Conservation (phyloP, 805 yeast species). For the Metschnikowia koreensis region DNA sequence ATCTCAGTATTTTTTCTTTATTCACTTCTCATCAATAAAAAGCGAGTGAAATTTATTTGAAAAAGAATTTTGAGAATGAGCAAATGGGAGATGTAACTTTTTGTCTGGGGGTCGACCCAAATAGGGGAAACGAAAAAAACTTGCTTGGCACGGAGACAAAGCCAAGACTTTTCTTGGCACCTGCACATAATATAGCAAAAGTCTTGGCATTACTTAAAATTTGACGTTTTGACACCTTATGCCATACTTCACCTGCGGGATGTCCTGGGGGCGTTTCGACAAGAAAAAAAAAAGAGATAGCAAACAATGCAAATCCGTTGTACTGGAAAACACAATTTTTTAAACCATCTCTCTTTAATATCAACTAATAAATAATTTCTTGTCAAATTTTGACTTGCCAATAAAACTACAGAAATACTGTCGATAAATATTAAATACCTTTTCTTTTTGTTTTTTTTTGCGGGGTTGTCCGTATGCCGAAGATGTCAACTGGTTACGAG, state of each 20-base stretch:
- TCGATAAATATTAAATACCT: background rate
- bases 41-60: no score
- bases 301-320: background rate
- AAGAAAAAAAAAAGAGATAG: background rate
- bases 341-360: background rate
- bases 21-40: no score
- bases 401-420: no score
- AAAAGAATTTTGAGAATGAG: no score
- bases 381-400: no score
- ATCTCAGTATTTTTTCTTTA: no score
- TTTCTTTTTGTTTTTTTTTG: background rate
- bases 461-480: background rate
- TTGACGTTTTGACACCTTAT: conserved; percentile 17
- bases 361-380: no score
- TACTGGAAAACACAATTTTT: background rate
- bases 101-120: background rate
- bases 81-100: no score
- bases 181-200: background rate
- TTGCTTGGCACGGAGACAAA: conserved; percentile 7
- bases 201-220: conserved; percentile 13
- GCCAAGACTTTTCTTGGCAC: conserved; percentile 7
- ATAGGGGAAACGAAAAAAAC: background rate
- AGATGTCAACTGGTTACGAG: conserved; percentile 10
- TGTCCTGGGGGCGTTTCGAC: conserved; percentile 4
- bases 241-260: conserved; percentile 10